Percentiles rank a stretch among this genome's conserved stretches.
Conservation (phyloP, 441 rosid species). For the Hura crepitans region DNA sequence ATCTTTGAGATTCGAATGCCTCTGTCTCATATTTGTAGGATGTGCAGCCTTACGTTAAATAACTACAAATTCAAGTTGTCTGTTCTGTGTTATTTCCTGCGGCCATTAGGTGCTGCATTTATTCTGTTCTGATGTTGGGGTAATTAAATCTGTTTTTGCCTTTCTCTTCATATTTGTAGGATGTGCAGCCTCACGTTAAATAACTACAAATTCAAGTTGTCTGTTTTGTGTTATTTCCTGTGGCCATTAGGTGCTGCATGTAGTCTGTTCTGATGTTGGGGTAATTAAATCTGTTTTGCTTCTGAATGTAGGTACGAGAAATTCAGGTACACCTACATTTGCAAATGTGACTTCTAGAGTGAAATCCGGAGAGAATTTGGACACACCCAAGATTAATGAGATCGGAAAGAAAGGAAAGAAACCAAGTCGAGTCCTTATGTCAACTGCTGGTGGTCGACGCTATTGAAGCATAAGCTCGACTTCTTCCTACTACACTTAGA, state of each 20-base stretch:
- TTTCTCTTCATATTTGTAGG: background rate
- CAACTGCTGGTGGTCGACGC: slow-evolving; percentile 68
- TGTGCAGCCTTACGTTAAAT: background rate
- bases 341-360: slow-evolving; percentile 64
- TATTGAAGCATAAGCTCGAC: slow-evolving; percentile 33
- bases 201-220: background rate
- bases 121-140: background rate
- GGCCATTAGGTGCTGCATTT: background rate
- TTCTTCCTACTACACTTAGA: background rate
- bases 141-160: background rate
- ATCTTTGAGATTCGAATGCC: slow-evolving; percentile 2
- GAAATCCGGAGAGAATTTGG: slow-evolving; percentile 38
- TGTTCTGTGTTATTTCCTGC: background rate
- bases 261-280: background rate
- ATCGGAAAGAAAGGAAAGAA: slow-evolving; percentile 70
- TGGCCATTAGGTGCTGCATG: background rate
- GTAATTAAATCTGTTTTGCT: background rate
- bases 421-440: slow-evolving; percentile 61
- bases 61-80: background rate
- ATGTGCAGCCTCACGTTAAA: background rate
- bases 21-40: background rate
- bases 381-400: slow-evolving; percentile 41
- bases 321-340: slow-evolving; percentile 50
- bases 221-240: background rate
- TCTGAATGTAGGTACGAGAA: slow-evolving; percentile 43